A percentile compares a stretch with the other conserved stretches of the same genome.
phyloP scores from a whole-genome alignment of 805 yeast genomes.

The Ascoidea asiatica region DNA sequence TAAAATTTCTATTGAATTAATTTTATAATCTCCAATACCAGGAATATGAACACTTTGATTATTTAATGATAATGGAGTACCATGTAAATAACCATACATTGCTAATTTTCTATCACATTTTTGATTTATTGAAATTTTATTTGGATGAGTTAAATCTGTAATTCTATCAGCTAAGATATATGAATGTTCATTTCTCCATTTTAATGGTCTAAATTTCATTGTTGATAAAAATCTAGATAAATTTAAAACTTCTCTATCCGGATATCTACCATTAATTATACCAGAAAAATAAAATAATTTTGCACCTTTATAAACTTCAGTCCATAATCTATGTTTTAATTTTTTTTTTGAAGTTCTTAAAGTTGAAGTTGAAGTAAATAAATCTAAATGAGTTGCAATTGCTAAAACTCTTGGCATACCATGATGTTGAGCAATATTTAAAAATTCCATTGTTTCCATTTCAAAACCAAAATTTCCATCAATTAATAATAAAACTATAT shows the following conservation, averaged over 20 bases:
- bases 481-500: constrained; percentile 72
- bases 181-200: constrained; percentile 99
- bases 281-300: constrained; percentile 90
- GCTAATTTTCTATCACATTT: constrained; percentile 86
- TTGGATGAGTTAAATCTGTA: constrained; percentile 90
- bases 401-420: constrained; percentile 98
- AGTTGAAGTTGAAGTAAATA: constrained; percentile 81
- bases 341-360: constrained; percentile 84
- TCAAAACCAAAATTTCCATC: constrained; percentile 98
- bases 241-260: constrained; percentile 90
- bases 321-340: constrained; percentile 92
- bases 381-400: constrained; percentile 88
- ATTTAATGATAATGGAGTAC: constrained; percentile 57
- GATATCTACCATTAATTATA: constrained; percentile 93
- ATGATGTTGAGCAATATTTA: constrained; percentile 92
- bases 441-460: constrained; percentile 99
- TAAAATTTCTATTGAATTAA: constrained; percentile 66
- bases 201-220: constrained; percentile 97
- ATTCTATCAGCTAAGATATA: constrained; percentile 83
- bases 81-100: constrained; percentile 87
- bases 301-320: constrained; percentile 98
- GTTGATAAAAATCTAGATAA: constrained; percentile 86
- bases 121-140: constrained; percentile 49
- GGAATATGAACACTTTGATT: constrained; percentile 83
- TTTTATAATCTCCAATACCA: constrained; percentile 84